Evolutionary conservation across 768 basidiomycete genomes (phyloP).

Genomic region (Suillus weaverae): DNA sequence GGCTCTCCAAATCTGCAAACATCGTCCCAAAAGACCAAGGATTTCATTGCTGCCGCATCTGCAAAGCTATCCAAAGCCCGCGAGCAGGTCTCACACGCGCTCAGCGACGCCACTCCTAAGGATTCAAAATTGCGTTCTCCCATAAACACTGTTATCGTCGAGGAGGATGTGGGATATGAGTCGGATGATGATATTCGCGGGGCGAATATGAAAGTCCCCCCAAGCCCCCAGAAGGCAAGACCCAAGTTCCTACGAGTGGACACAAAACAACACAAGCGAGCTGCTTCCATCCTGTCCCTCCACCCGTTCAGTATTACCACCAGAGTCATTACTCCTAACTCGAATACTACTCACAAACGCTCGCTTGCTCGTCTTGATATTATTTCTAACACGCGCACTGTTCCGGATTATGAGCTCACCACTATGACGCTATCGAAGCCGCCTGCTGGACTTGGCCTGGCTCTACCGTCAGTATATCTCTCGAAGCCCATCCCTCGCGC

Average conservation of each 20-base stretch:
- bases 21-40: constrained; percentile 8
- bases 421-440: constrained; percentile 7
- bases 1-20: constrained; percentile 17
- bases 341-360: not conserved
- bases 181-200: constrained; percentile 20
- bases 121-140: not conserved
- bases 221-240: not conserved
- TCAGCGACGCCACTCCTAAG: constrained; percentile 4
- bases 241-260: constrained; percentile 24
- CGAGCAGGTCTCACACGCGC: not conserved
- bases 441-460: constrained; percentile 26
- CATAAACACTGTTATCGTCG: not conserved
- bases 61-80: constrained; percentile 13
- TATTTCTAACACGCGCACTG: not conserved
- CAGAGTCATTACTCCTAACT: not conserved
- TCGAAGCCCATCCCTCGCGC: constrained; percentile 13
- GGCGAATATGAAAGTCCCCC: not conserved
- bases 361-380: not conserved
- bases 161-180: constrained; percentile 28
- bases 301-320: not conserved
- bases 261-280: constrained; percentile 26
- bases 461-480: constrained; percentile 26
- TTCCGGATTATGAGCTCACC: constrained; percentile 14
- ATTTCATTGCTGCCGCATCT: constrained; percentile 15
- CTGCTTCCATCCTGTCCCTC: constrained; percentile 25